Percentiles rank a stretch among this genome's conserved stretches.
Evolutionary conservation across 805 yeast genomes (phyloP).

Genomic region (Ogataea degrootiae): DNA sequence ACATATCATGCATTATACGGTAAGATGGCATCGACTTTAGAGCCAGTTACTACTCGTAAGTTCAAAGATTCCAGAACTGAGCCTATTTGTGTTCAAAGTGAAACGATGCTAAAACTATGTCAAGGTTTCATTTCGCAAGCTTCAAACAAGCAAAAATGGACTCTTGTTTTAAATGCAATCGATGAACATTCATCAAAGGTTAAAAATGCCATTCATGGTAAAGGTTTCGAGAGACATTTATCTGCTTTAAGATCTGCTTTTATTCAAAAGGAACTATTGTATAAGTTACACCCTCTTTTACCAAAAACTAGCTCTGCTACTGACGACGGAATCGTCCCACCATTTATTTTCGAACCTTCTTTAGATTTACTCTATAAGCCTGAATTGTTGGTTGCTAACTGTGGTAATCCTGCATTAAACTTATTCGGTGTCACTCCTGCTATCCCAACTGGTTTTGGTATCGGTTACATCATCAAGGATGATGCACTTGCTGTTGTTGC

Average conservation of each 20-base stretch:
- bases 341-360: slow-evolving; percentile 40
- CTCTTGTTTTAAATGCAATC: slow-evolving; percentile 46
- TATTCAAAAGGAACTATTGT: slow-evolving; percentile 42
- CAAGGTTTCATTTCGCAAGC: slow-evolving; percentile 61
- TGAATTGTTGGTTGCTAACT: slow-evolving; percentile 42
- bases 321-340: slow-evolving; percentile 31
- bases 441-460: slow-evolving; percentile 53
- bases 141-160: slow-evolving; percentile 42
- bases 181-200: slow-evolving; percentile 45
- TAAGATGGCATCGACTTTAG: slow-evolving; percentile 33
- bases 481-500: slow-evolving; percentile 47
- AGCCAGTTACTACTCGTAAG: slow-evolving; percentile 60
- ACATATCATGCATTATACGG: slow-evolving; percentile 55
- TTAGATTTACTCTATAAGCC: slow-evolving; percentile 33
- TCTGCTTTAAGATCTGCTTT: slow-evolving; percentile 57
- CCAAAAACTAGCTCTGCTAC: slow-evolving; percentile 24
- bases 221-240: slow-evolving; percentile 70
- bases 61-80: slow-evolving; percentile 70
- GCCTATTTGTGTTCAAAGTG: slow-evolving; percentile 60
- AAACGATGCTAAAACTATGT: slow-evolving; percentile 43
- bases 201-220: slow-evolving; percentile 50
- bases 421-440: slow-evolving; percentile 60
- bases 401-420: slow-evolving; percentile 57
- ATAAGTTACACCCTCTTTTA: slow-evolving; percentile 40
- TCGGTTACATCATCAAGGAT: slow-evolving; percentile 51